These are phyloP conservation scores for Solanum hybrid DNA, from an alignment of 305 asterid species.

Conservation along the genomic window DNA sequence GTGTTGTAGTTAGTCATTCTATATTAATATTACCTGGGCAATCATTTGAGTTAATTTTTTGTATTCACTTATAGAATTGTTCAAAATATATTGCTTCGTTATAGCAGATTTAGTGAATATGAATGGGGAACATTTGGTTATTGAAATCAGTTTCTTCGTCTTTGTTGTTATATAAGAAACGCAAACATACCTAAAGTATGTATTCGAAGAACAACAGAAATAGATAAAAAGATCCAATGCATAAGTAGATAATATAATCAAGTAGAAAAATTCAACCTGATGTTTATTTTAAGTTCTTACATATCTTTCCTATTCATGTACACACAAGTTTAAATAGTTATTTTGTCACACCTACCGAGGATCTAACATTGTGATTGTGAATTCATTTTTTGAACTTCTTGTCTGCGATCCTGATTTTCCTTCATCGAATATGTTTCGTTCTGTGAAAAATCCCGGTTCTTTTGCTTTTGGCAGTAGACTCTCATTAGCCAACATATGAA, in stretches of 20 bases:
- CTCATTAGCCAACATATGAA: constrained; percentile 3
- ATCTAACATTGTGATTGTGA: background rate
- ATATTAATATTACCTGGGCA: background rate
- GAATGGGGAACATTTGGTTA: background rate
- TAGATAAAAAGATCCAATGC: background rate
- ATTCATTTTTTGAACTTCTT: background rate
- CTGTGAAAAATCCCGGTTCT: constrained; percentile 5
- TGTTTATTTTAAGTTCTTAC: background rate
- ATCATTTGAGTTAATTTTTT: background rate
- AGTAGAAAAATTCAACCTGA: background rate
- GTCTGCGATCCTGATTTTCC: background rate
- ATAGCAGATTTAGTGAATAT: background rate
- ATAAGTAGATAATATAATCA: background rate
- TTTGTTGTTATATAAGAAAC: background rate
- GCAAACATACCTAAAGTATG: background rate
- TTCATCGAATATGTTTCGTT: background rate
- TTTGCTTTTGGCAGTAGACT: background rate
- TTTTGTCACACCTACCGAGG: background rate
- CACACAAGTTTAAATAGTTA: background rate
- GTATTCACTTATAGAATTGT: background rate
- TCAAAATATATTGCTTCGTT: background rate
- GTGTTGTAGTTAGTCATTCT: background rate
- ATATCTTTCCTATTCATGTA: background rate
- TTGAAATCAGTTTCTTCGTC: background rate
- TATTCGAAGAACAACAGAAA: background rate